These are phyloP conservation scores for Stachybotrys chartarum DNA, from an alignment of 2,329 filamentous ascomycete species.

Conservation along the genomic window DNA sequence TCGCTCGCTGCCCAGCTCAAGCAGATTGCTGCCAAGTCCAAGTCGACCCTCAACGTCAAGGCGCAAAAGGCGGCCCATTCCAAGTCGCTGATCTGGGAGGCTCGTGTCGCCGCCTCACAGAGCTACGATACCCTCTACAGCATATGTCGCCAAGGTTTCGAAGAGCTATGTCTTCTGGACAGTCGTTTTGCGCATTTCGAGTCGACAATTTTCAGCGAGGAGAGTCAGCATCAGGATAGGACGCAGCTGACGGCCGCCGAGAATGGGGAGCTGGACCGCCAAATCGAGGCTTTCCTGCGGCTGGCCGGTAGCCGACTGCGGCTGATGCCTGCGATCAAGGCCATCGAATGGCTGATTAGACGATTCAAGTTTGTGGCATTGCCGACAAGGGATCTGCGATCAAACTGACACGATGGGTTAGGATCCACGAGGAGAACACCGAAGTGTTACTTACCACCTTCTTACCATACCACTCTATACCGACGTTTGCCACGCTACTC, in stretches of 20 bases:
- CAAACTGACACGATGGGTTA: conserved; percentile 25
- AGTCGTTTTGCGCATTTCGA: conserved; percentile 67
- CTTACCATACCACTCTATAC: conserved; percentile 83
- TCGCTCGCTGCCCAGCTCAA: conserved; percentile 90
- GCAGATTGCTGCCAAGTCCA: conserved; percentile 83
- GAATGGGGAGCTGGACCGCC: conserved; percentile 72
- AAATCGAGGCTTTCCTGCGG: conserved; percentile 75
- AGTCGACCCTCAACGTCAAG: conserved; percentile 85
- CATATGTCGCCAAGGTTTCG: conserved; percentile 81
- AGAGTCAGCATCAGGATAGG: conserved; percentile 84
- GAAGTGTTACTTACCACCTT: conserved; percentile 73
- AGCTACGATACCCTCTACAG: conserved; percentile 84
- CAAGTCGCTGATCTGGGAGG: conserved; percentile 91
- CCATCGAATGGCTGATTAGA: conserved; percentile 89
- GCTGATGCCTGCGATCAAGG: conserved; percentile 81
- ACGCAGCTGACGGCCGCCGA: conserved; percentile 74
- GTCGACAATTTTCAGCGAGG: conserved; percentile 80
- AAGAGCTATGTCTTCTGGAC: conserved; percentile 86
- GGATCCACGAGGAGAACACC: conserved; percentile 89
- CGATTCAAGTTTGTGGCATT: conserved; percentile 64
- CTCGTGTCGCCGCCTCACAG: conserved; percentile 75
- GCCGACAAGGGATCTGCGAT: background rate
- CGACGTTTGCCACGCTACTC: conserved; percentile 76
- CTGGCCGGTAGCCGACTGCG: conserved; percentile 70
- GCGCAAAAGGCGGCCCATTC: conserved; percentile 87